Evolutionary conservation across 441 rosid genomes (phyloP), one percentile per base, ranked within the genome.

Genomic region (Francoa sonchifolia): DNA sequence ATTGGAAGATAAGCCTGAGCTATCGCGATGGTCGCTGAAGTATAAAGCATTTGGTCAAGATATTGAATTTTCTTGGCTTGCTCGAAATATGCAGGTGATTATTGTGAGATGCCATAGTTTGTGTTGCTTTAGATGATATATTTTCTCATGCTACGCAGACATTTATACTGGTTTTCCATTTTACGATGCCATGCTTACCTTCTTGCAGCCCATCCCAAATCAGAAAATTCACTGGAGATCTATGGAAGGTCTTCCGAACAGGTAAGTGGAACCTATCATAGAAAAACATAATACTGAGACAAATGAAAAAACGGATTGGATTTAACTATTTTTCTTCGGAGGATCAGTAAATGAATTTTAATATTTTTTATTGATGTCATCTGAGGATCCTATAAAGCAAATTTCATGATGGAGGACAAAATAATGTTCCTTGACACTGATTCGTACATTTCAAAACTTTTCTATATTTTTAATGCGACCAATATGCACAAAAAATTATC

Each of bases 211-310:
- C 42, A 72, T 56, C 16, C 90, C 80, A 9, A 79, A 84, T 52
- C 94, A 84, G 61, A 88, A 88, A 61, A 84, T 88, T 44, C 95
- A 88, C 33, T 88, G 97, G 97, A 77, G 94, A 63, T 81, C 97
- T 33, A 54, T 88, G 6, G 94, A 88, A 68, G 95, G 97, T 16
- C 88, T 88, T 53, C 76, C 88, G 35, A 88, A 88, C 71, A 79
- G 70, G 97, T 77, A 63, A 57, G 10, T 22, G 42, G 25, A 19
- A 9, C 47, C 26, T 13, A 23, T 23, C 4, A 23, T 23, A 23
- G 27, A 23, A 7, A 23, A 23, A 7, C 7, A 33, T 14, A 33
- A 33, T 33, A 6, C 11, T 13, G 4, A 33, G 36, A 33, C 5
- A 16, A 34, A 15, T 3, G 6, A 34, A 2, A 2, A 15, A 34